Percentiles rank a stretch among this genome's conserved stretches.
Evolutionary conservation across 169 alveolate genomes (phyloP).

Genomic region (Babesia gibsoni): DNA sequence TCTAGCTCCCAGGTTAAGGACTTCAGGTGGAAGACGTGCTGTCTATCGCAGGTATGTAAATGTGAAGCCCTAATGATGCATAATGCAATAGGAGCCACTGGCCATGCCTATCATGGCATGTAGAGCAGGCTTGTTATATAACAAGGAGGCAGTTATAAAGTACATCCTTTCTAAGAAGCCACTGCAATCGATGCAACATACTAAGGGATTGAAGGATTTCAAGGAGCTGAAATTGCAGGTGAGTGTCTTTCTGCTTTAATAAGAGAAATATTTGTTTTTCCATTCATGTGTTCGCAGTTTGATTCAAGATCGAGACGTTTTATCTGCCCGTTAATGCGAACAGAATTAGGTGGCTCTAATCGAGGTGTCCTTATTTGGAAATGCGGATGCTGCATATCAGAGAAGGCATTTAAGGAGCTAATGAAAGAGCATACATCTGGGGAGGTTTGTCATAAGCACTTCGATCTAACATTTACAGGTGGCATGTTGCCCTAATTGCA

Average conservation of each 20-base stretch:
- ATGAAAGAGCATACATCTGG: constrained; percentile 16
- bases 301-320: constrained; percentile 54
- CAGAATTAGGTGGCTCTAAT: constrained; percentile 68
- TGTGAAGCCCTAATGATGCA: no score
- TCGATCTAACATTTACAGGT: neutral
- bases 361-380: constrained; percentile 70
- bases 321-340: constrained; percentile 67
- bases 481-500: constrained; percentile 50
- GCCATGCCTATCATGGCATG: constrained; percentile 80
- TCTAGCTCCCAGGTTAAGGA: constrained; percentile 65
- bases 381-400: constrained; percentile 73
- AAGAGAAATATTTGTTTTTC: no score
- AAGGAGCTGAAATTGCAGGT: constrained; percentile 54
- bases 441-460: neutral
- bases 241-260: neutral
- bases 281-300: constrained; percentile 38
- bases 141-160: constrained; percentile 74
- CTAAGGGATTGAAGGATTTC: constrained; percentile 70
- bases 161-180: constrained; percentile 67
- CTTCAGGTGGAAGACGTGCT: constrained; percentile 74
- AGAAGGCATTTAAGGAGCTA: constrained; percentile 64
- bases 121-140: constrained; percentile 75
- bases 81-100: constrained; percentile 75
- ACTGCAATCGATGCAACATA: constrained; percentile 69
- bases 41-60: constrained; percentile 74